Evolutionary conservation across 805 yeast genomes (phyloP), one percentile per base, ranked within the genome.

Genomic region (Myxozyma udenii): DNA sequence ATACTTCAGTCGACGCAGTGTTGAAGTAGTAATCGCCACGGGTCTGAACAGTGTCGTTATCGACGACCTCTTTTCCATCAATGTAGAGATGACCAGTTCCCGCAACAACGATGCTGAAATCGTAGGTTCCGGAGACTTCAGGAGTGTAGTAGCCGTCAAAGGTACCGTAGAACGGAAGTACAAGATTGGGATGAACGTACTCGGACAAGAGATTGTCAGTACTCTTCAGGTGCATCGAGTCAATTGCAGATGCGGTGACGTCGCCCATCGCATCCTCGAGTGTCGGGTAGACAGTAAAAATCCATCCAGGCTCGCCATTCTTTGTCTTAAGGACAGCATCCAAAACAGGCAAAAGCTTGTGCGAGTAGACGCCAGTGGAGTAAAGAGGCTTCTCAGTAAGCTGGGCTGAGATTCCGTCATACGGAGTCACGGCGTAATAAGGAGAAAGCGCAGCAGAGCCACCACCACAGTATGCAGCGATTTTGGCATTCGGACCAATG

Each of bases 51-150:
- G 80, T 76, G 60, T 72, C 74, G 67, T 81, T 80, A 64, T 81
- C 84, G 45, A 79, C 76, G 28, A 82, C 68, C 50, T 79, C 67
- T 60, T 75, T 60, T 50, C 66, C 84, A 59, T 82, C 75, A 45
- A 81, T 63, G 58, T 71, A 82, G 21, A 82, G 53, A 62, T 74
- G 75, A 26, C 80, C 83, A 36, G 83, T 77, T 19, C 86, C 86
- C 44, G 70, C 61, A 32, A 74, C 75, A 12, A 77, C 66, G 47
- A 78, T 64, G 21, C 84, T 85, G 60, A 81, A 74, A 49, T 73
- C 74, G 61, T 76, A 80, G 14, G 64, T 70, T 7, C 77, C 82
- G 42, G 75, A 57, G 41, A 69, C 72, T 32, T 77, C 79, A 2
- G 84, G 78, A 6, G 57, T 64, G 56, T 71, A 78, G 33, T 63